Percentiles rank a stretch among this genome's conserved stretches.
Evolutionary conservation across 768 basidiomycete species (phyloP).

Genomic region (Kwoniella bestiolae): DNA sequence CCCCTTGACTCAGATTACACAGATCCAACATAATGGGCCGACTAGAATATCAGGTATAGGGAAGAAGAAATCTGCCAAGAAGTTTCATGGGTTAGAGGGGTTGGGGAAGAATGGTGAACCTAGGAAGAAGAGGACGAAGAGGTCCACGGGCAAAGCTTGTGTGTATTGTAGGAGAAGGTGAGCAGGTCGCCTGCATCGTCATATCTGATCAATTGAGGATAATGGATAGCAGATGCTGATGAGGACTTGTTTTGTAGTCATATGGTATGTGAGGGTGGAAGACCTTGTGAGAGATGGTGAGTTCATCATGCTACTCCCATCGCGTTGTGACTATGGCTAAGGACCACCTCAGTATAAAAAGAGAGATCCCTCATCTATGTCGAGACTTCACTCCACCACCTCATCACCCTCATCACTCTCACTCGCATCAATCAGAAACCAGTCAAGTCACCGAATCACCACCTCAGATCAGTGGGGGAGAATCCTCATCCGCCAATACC

Average conservation of each 20-base stretch:
- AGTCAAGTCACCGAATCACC: constrained; percentile 14
- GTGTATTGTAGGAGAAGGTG: constrained; percentile 83
- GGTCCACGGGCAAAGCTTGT: constrained; percentile 69
- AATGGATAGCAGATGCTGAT: no score
- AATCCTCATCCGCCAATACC: constrained; percentile 1
- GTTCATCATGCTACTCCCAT: no score
- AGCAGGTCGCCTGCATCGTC: constrained; percentile 18
- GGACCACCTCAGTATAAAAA: constrained; percentile 93
- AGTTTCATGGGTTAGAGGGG: not conserved
- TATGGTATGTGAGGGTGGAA: constrained; percentile 57
- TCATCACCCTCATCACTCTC: constrained; percentile 21
- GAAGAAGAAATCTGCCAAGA: constrained; percentile 16
- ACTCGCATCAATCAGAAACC: constrained; percentile 15
- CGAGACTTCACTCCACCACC: constrained; percentile 69
- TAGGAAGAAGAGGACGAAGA: constrained; percentile 44
- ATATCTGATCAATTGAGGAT: constrained; percentile 18
- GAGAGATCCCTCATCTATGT: constrained; percentile 93
- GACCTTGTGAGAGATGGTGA: constrained; percentile 89
- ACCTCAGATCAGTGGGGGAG: constrained; percentile 1
- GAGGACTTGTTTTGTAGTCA: constrained; percentile 43
- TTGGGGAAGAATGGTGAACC: constrained; percentile 15
- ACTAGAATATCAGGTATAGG: constrained; percentile 12
- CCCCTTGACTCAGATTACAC: not conserved
- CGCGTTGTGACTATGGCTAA: no score
- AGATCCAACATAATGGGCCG: constrained; percentile 2